Evolutionary conservation across 495 filamentous ascomycete genomes (phyloP).

Genomic region (Lasiosphaeria ovina): DNA sequence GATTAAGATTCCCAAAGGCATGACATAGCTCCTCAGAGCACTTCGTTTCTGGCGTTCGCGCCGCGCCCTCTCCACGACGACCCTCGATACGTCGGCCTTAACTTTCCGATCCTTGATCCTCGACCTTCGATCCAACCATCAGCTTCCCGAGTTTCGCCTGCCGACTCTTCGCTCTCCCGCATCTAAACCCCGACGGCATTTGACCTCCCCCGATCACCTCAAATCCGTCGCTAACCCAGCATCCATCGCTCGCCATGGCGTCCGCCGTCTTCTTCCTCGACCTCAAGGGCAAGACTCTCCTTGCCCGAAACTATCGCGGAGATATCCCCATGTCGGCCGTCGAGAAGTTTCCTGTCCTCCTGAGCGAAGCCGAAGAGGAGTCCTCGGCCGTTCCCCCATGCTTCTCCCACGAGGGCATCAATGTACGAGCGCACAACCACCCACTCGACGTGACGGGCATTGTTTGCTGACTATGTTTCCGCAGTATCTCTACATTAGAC

Average conservation of each 20-base stretch:
- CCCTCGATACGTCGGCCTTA: not conserved
- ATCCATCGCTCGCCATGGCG: conserved; percentile 63
- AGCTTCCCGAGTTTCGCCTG: not conserved
- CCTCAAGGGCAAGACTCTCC: conserved; percentile 99
- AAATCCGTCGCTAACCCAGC: too few species aligned
- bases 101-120: not conserved
- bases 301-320: conserved; percentile 97
- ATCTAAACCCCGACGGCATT: too few species aligned
- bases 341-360: conserved; percentile 95
- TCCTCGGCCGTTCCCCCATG: conserved; percentile 96
- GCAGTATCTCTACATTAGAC: conserved; percentile 98
- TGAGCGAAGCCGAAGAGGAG: conserved; percentile 99
- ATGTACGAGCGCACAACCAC: conserved; percentile 55
- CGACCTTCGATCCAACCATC: not conserved
- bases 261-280: conserved; percentile 99
- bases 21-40: conserved; percentile 12
- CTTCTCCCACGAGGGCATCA: conserved; percentile 98
- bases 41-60: conserved; percentile 4
- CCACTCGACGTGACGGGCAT: not conserved
- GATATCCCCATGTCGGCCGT: conserved; percentile 99
- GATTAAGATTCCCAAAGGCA: not conserved
- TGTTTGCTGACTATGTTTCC: conserved; percentile 7
- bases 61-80: not conserved
- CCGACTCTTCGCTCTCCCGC: too few species aligned
- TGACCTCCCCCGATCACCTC: too few species aligned